These are phyloP conservation scores for Dothidotthia symphoricarpi DNA, from an alignment of 2,329 filamentous ascomycete genomes.

Conservation along the genomic window DNA sequence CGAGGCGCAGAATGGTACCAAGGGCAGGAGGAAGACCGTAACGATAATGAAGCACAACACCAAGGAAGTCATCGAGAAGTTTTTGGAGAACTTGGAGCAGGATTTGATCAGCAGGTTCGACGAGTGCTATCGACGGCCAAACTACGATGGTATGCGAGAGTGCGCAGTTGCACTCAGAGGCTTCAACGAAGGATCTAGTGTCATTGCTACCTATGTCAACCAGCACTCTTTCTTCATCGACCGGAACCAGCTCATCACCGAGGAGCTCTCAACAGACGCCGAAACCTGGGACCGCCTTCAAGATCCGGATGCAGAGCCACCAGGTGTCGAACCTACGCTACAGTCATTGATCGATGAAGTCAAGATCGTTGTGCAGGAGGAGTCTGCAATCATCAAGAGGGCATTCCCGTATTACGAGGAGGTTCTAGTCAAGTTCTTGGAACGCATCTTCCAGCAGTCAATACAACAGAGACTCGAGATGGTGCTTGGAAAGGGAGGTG, in stretches of 20 bases:
- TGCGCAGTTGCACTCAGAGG: constrained; percentile 91
- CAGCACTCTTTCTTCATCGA: constrained; percentile 99
- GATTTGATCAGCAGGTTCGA: constrained; percentile 95
- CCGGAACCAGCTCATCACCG: constrained; percentile 82
- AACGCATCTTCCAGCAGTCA: constrained; percentile 95
- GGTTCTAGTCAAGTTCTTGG: constrained; percentile 87
- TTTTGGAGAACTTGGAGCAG: constrained; percentile 92
- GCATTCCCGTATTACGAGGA: constrained; percentile 97
- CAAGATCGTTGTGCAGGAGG: constrained; percentile 91
- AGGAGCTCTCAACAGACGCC: constrained; percentile 75
- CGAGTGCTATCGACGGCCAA: constrained; percentile 90
- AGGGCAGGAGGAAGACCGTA: constrained; percentile 34
- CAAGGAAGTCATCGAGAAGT: constrained; percentile 91
- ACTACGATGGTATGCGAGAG: constrained; percentile 97
- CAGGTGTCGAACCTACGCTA: constrained; percentile 85
- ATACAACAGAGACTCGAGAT: constrained; percentile 94
- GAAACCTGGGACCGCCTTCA: constrained; percentile 83
- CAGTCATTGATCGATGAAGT: constrained; percentile 94
- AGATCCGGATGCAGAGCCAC: constrained; percentile 89
- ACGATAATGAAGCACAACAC: constrained; percentile 59
- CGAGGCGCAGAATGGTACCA: constrained; percentile 51
- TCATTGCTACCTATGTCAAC: constrained; percentile 95
- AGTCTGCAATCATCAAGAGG: constrained; percentile 93
- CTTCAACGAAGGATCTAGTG: constrained; percentile 93
- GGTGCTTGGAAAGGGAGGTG: constrained; percentile 91